phyloP scores from a whole-genome alignment of 2,329 filamentous ascomycete genomes.

The Alternaria panax region DNA sequence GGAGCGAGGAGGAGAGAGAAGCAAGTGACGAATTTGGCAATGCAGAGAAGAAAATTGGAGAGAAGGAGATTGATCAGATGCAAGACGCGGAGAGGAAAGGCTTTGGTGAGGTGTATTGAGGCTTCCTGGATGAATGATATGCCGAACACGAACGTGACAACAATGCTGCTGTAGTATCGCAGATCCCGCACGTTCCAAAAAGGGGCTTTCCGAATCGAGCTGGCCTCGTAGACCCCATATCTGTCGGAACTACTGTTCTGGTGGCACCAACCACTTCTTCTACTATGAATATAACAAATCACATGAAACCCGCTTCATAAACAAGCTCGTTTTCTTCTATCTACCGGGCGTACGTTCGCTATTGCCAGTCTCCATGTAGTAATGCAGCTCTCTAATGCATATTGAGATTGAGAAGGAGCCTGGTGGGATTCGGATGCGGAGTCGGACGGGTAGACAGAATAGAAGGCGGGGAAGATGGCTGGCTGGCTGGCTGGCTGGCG shows the following conservation, averaged over 20 bases:
- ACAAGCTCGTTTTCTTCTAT: neutral
- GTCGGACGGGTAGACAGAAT: neutral
- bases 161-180: neutral
- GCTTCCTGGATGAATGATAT: neutral
- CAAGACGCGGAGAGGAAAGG: constrained; percentile 41
- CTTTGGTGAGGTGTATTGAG: constrained; percentile 44
- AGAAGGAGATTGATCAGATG: constrained; percentile 41
- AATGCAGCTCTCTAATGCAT: neutral
- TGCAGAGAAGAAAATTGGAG: constrained; percentile 25
- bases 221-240: neutral
- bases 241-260: neutral
- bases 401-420: neutral
- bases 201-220: neutral
- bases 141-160: neutral
- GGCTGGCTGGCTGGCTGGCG: neutral
- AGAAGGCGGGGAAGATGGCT: neutral
- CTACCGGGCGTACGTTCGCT: neutral
- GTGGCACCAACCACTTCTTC: no score
- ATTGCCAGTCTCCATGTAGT: neutral
- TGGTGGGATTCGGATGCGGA: neutral
- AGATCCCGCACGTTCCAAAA: neutral
- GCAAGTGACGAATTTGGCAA: constrained; percentile 22
- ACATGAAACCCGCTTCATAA: neutral
- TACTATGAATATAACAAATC: neutral
- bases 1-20: constrained; percentile 33